Percentiles rank a stretch among this genome's conserved stretches.
Evolutionary conservation across 2,329 filamentous ascomycete species (phyloP).

Genomic region (Pseudogymnoascus sp.): DNA sequence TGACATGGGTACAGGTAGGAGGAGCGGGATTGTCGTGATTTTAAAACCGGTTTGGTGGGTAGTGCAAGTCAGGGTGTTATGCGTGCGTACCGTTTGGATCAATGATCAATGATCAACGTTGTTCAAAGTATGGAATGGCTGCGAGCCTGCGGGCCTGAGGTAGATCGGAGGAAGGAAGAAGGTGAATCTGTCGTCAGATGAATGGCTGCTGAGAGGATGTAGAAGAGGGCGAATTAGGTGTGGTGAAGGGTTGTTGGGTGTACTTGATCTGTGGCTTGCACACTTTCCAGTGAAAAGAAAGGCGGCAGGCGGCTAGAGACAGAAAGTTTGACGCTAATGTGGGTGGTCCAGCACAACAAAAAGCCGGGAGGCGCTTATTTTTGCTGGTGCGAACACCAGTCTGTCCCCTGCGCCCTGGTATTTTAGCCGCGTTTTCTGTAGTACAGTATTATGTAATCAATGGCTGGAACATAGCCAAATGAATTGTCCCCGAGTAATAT

Average conservation of each 20-base stretch:
- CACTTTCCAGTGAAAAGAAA: slow-evolving; percentile 7
- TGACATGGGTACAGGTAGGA: slow-evolving; percentile 19
- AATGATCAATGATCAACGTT: background rate
- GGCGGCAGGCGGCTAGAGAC: slow-evolving; percentile 6
- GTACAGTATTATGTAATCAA: background rate
- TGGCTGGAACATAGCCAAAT: background rate
- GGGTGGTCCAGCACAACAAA: slow-evolving; percentile 5
- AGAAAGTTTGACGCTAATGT: slow-evolving; percentile 10
- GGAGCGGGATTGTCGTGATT: background rate
- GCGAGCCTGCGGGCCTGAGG: background rate
- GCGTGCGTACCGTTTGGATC: slow-evolving; percentile 9
- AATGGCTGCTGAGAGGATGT: background rate
- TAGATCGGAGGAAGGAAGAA: background rate
- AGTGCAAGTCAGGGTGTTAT: slow-evolving; percentile 13
- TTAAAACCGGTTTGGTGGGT: background rate
- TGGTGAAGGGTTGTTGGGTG: background rate
- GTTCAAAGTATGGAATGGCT: background rate
- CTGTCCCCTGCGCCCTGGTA: slow-evolving; percentile 3
- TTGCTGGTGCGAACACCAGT: slow-evolving; percentile 1
- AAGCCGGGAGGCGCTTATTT: slow-evolving; percentile 2
- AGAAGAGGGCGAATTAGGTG: background rate
- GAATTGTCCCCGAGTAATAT: background rate
- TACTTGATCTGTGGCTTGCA: background rate
- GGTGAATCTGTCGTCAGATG: slow-evolving; percentile 1
- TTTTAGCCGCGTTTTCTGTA: background rate